Conservation (phyloP, 2,329 filamentous ascomycete genomes). For the Sclerotinia subarctica region DNA sequence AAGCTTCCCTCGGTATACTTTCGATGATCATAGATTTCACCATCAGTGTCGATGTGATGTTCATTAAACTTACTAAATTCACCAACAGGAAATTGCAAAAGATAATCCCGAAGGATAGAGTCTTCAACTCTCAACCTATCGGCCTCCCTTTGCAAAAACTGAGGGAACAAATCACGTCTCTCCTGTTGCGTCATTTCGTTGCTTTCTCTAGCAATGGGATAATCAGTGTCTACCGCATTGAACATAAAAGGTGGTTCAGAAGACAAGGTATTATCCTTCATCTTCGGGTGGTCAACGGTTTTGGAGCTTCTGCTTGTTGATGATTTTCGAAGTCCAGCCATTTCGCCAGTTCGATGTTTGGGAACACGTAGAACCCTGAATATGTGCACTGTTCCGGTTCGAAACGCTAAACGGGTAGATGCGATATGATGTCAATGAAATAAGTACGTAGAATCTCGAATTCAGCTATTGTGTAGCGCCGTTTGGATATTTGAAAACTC, state of each 20-base stretch:
- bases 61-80: not conserved
- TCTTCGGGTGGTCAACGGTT: not conserved
- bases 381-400: not conserved
- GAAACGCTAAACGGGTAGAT: not conserved
- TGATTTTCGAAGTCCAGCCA: not conserved
- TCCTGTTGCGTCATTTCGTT: not conserved
- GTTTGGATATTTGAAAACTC: too few species aligned
- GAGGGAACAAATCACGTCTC: not conserved
- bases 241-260: not conserved
- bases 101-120: not conserved
- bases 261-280: not conserved
- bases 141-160: not conserved
- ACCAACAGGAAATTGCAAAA: not conserved
- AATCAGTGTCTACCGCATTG: not conserved
- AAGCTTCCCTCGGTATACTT: not conserved
- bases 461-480: too few species aligned
- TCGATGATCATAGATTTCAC: not conserved
- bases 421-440: not conserved
- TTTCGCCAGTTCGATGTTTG: not conserved
- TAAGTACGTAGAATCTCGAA: not conserved
- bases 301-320: not conserved
- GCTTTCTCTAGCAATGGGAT: not conserved
- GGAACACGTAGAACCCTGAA: not conserved
- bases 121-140: not conserved
- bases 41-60: not conserved